Evolutionary conservation across 495 filamentous ascomycete species (phyloP).

Genomic region (Tuber microsphaerosporum): DNA sequence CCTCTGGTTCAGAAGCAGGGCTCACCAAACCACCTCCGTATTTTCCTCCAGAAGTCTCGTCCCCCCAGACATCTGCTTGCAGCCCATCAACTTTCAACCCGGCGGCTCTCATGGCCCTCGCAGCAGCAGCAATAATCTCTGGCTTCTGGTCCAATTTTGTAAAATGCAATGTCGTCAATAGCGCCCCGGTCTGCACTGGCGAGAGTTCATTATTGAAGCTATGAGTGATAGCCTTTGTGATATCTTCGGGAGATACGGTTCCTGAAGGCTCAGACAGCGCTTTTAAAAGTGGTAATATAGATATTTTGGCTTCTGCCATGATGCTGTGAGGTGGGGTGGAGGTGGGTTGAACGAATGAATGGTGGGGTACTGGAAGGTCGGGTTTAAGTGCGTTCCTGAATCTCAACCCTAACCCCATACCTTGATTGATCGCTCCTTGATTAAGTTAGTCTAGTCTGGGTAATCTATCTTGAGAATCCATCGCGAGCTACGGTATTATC

Average conservation of each 20-base stretch:
- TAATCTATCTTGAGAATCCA: neutral
- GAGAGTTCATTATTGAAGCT: constrained; percentile 83
- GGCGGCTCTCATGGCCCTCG: constrained; percentile 56
- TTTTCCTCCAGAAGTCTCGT: constrained; percentile 46
- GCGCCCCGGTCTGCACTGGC: constrained; percentile 70
- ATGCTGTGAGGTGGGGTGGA: constrained; percentile 10
- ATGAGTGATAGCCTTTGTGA: constrained; percentile 75
- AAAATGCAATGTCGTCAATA: constrained; percentile 83
- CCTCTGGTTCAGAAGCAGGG: neutral
- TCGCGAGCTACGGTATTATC: neutral
- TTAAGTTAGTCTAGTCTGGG: no score
- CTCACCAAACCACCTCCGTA: constrained; percentile 35
- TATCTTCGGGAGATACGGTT: constrained; percentile 64
- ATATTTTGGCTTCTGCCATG: constrained; percentile 36
- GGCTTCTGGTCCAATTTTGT: constrained; percentile 50
- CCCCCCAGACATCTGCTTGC: constrained; percentile 40
- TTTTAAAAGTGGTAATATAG: constrained; percentile 74
- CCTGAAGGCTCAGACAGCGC: constrained; percentile 64
- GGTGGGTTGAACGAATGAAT: neutral
- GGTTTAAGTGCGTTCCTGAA: neutral
- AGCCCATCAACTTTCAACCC: constrained; percentile 25
- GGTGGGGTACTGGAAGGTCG: neutral
- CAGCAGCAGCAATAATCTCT: constrained; percentile 40
- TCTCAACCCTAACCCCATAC: neutral
- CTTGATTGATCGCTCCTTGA: neutral